Evolutionary conservation across 108 stramenopile genomes (phyloP).

Genomic region (Epithemia pelagica): DNA sequence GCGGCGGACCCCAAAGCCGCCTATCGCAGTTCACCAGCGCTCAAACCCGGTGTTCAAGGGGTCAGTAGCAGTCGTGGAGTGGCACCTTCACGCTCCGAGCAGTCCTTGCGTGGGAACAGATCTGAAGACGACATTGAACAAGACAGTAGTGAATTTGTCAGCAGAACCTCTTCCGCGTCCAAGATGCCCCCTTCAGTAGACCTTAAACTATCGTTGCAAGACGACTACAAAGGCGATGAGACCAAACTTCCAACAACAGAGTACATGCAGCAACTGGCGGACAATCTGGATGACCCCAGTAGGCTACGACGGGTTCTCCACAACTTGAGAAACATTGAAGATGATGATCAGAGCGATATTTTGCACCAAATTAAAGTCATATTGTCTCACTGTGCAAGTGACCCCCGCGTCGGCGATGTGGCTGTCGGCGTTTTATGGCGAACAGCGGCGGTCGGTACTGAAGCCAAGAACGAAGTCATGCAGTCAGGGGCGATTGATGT

Average conservation of each 20-base stretch:
- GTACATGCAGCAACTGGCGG: not conserved
- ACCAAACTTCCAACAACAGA: not conserved
- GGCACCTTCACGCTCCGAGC: not conserved
- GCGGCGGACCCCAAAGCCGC: not conserved
- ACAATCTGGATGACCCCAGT: not conserved
- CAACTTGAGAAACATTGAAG: conserved; percentile 21
- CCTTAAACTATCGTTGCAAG: not conserved
- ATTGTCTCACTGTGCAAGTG: conserved; percentile 17
- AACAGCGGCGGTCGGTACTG: conserved; percentile 5
- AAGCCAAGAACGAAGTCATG: conserved; percentile 8
- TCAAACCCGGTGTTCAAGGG: not conserved
- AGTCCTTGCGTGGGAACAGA: not conserved
- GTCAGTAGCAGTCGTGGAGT: not conserved
- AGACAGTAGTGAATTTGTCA: not conserved
- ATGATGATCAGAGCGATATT: conserved; percentile 10
- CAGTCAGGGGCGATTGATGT: conserved; percentile 16
- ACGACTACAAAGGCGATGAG: conserved; percentile 1
- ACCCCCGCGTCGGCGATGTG: conserved; percentile 12
- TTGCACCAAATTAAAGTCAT: conserved; percentile 21
- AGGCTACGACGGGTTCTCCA: conserved; percentile 18
- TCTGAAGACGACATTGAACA: not conserved
- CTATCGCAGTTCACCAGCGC: not conserved
- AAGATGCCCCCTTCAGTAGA: not conserved
- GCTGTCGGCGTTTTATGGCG: conserved; percentile 28
- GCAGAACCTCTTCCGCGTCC: not conserved